phyloP scores from a whole-genome alignment of 2,329 filamentous ascomycete species.

The Pyricularia sp. region DNA sequence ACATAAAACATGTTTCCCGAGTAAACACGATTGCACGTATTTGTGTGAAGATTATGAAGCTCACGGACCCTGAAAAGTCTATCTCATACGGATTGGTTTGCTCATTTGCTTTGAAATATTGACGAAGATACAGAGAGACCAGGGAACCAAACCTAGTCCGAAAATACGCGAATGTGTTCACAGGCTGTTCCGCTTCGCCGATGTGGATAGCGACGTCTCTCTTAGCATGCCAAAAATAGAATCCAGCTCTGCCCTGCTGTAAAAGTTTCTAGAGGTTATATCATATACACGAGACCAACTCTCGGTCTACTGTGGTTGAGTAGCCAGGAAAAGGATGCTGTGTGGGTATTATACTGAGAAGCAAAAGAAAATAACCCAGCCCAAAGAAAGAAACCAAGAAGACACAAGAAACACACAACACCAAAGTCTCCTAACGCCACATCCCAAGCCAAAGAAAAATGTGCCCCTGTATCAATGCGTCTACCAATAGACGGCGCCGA shows the following conservation, averaged over 20 bases:
- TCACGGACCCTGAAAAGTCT: background rate
- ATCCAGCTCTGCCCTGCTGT: background rate
- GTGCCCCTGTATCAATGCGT: background rate
- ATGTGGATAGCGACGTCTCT: background rate
- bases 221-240: background rate
- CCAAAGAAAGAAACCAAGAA: background rate
- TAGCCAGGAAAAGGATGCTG: background rate
- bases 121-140: background rate
- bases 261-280: background rate
- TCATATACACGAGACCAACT: background rate
- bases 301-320: background rate
- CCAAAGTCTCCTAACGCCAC: background rate
- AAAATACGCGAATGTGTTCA: background rate
- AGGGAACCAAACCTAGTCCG: background rate
- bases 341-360: constrained; percentile 1
- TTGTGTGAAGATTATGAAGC: background rate
- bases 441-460: background rate
- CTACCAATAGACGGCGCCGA: background rate
- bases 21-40: background rate
- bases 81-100: background rate
- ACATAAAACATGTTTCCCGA: background rate
- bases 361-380: background rate
- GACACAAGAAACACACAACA: background rate
- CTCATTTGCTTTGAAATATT: background rate
- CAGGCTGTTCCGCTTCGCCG: background rate